Evolutionary conservation across 2,329 filamentous ascomycete species (phyloP).

Genomic region (Botrytis fabae): DNA sequence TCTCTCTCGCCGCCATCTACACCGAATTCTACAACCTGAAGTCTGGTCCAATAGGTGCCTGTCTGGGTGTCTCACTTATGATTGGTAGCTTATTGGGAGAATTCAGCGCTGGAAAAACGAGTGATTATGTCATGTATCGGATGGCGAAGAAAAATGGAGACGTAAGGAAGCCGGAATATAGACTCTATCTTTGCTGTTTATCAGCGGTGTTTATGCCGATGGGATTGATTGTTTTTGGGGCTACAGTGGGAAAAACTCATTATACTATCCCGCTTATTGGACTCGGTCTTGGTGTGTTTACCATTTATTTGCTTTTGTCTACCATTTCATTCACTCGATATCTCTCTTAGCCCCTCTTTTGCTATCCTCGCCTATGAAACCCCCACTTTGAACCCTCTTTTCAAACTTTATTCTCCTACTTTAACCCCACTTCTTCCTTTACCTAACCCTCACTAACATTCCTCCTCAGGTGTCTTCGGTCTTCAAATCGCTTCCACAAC

Average conservation of each 20-base stretch:
- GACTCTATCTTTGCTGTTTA: constrained; percentile 36
- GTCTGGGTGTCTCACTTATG: constrained; percentile 33
- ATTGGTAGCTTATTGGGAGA: constrained; percentile 37
- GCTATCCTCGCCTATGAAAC: background rate
- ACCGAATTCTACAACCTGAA: constrained; percentile 34
- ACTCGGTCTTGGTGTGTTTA: constrained; percentile 28
- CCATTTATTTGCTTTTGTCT: background rate
- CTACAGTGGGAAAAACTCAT: constrained; percentile 31
- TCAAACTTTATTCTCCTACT: constrained; percentile 33
- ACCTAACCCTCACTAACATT: background rate
- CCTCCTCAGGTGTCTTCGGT: constrained; percentile 31
- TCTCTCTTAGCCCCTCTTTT: background rate
- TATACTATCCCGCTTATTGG: constrained; percentile 35
- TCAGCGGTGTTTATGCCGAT: constrained; percentile 37
- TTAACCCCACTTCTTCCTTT: background rate
- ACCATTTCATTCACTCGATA: background rate
- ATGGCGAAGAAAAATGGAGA: constrained; percentile 29
- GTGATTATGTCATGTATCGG: constrained; percentile 33
- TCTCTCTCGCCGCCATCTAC: constrained; percentile 35
- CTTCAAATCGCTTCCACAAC: constrained; percentile 36
- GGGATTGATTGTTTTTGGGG: constrained; percentile 38
- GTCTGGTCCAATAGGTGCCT: constrained; percentile 36
- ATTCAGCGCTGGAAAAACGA: constrained; percentile 34
- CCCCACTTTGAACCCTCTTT: constrained; percentile 21
- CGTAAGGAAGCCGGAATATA: constrained; percentile 36